Percentiles rank a stretch among this genome's conserved stretches.
These are phyloP conservation scores for Rhizopogon vulgaris DNA, from an alignment of 768 basidiomycete genomes.

Conservation along the genomic window DNA sequence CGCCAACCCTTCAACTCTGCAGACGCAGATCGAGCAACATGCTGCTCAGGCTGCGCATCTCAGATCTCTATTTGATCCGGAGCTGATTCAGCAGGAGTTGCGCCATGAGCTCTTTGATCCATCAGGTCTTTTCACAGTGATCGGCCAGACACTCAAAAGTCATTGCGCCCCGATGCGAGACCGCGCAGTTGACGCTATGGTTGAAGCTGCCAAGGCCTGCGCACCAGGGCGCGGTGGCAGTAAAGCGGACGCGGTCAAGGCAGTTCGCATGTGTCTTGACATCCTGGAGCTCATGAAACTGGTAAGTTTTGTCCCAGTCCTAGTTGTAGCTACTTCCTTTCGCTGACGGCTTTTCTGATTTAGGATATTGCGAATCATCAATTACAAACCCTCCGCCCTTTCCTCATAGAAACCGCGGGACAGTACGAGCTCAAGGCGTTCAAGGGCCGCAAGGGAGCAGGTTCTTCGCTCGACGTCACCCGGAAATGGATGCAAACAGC, in stretches of 20 bases:
- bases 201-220: slow-evolving; percentile 57
- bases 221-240: slow-evolving; percentile 48
- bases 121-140: slow-evolving; percentile 66
- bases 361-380: slow-evolving; percentile 98
- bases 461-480: slow-evolving; percentile 45
- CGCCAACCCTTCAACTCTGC: slow-evolving; percentile 52
- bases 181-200: slow-evolving; percentile 76
- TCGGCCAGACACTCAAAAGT: slow-evolving; percentile 77
- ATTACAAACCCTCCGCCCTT: slow-evolving; percentile 87
- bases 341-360: slow-evolving; percentile 14
- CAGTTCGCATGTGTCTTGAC: slow-evolving; percentile 80
- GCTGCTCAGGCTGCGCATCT: slow-evolving; percentile 61
- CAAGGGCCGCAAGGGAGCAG: slow-evolving; percentile 45
- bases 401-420: slow-evolving; percentile 72
- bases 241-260: slow-evolving; percentile 61
- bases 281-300: slow-evolving; percentile 94
- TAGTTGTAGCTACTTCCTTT: slow-evolving; percentile 8
- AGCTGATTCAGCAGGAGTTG: slow-evolving; percentile 78
- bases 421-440: slow-evolving; percentile 78
- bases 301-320: slow-evolving; percentile 40
- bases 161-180: slow-evolving; percentile 96
- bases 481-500: slow-evolving; percentile 60
- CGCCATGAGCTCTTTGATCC: slow-evolving; percentile 73
- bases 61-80: slow-evolving; percentile 73
- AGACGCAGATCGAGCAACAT: slow-evolving; percentile 56